Base-by-base conservation (phyloP, 2,329 filamentous ascomycete species). In the Coniochaeta sp. region DNA sequence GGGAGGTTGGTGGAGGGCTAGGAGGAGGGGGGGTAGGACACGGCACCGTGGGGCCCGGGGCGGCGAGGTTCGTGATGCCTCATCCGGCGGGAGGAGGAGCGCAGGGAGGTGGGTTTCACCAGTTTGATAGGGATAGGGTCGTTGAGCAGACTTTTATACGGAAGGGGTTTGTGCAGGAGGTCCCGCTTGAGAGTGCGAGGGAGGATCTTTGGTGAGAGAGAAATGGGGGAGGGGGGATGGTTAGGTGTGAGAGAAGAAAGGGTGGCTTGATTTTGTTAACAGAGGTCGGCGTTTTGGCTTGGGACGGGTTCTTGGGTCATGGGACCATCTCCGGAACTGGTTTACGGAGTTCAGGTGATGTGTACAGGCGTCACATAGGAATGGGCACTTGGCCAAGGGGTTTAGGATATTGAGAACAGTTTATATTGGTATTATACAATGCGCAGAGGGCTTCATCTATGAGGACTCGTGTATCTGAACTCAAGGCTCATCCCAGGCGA, bases 401-500 rank as follows among this genome's bases (percentile, higher is more conserved):
- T n/a, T n/a, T n/a, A n/a, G n/a, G n/a, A n/a, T n/a, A n/a, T n/a
- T n/a, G n/a, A n/a, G n/a, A n/a, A n/a, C n/a, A n/a, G 22, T 38
- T 38, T 22, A 22, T 38, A 9, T 38, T 38, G 18, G 5, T 22
- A 22, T 38, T 18, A 22, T 38, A 31, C 49, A 50, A 30, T 27
- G 30, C 50, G 14, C 30, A 7, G 38, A 47, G n/a, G 40, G 8
- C 16, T 22, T 20, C 3, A 47, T 13, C 16, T 30, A 40, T 40
- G 48, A 32, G 38, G 52, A n/a, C n/a, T 46, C 40, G 32, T 48
- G 22, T 48, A 49, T 24, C 40, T 40, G 49, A 53, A 27, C 10
- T 26, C 53, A 16, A 53, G 18, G 18, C 67, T 75, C 57, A 58
- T 31, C 85, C 85, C 10, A 89, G 69, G 48, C 85, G 77, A 33